Conservation (phyloP, 2,329 filamentous ascomycete genomes). For the Hymenoscyphus fraxineus region DNA sequence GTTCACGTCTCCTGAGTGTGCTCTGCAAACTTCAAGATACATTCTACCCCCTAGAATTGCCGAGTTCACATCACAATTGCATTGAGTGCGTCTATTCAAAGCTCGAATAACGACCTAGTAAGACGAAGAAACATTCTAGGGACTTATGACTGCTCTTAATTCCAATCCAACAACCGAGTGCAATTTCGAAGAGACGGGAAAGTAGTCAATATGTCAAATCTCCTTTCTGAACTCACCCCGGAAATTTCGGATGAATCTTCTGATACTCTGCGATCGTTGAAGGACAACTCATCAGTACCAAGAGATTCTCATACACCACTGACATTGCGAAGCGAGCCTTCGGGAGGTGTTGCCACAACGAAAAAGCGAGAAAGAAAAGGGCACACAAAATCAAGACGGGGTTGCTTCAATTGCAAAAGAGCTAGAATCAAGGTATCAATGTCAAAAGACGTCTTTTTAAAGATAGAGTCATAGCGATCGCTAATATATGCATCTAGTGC, state of each 20-base stretch:
- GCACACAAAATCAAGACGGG: conserved; percentile 62
- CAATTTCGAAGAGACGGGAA: neutral
- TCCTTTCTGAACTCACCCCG: neutral
- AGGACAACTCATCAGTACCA: neutral
- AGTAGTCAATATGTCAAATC: neutral
- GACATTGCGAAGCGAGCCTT: neutral
- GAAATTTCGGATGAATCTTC: neutral
- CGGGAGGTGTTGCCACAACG: neutral
- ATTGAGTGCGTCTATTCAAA: neutral
- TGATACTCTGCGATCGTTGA: neutral
- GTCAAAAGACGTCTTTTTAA: neutral
- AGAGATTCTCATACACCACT: neutral
- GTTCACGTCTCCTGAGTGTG: neutral
- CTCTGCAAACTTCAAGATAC: neutral
- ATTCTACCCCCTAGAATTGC: neutral
- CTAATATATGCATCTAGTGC: conserved; percentile 42
- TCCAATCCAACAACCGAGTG: neutral
- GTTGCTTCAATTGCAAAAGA: conserved; percentile 66
- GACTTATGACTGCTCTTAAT: neutral
- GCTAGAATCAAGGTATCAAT: conserved; percentile 56
- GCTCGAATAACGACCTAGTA: neutral
- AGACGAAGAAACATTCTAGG: neutral
- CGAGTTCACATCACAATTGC: neutral
- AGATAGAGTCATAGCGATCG: neutral
- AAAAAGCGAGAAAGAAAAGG: conserved; percentile 36